Evolutionary conservation across 768 basidiomycete species (phyloP).

Genomic region (Leccinum sublutescens): DNA sequence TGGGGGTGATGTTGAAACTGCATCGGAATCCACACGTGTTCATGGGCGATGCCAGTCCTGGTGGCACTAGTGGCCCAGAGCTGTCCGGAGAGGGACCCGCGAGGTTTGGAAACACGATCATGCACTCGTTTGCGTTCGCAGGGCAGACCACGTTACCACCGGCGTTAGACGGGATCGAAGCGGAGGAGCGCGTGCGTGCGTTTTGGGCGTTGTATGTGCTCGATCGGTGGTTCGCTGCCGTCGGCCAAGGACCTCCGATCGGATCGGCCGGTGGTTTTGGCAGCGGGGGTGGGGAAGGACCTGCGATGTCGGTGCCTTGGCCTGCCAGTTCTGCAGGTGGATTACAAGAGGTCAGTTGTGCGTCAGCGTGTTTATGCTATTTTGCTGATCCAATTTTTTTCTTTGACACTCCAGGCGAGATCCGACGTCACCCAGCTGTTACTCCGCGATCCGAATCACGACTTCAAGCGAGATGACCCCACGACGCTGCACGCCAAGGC

Average conservation of each 20-base stretch:
- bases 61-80: constrained; percentile 1
- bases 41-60: neutral
- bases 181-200: constrained; percentile 37
- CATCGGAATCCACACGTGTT: constrained; percentile 33
- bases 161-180: constrained; percentile 33
- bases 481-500: constrained; percentile 25
- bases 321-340: constrained; percentile 25
- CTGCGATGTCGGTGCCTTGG: constrained; percentile 41
- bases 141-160: constrained; percentile 28
- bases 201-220: constrained; percentile 39
- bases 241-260: constrained; percentile 23
- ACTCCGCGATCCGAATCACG: constrained; percentile 14
- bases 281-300: neutral
- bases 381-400: neutral
- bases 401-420: neutral
- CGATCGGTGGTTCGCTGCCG: constrained; percentile 34
- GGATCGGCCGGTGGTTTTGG: constrained; percentile 30
- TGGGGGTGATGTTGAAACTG: constrained; percentile 47
- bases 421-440: constrained; percentile 16
- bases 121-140: constrained; percentile 9
- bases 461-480: constrained; percentile 7
- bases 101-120: neutral
- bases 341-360: constrained; percentile 10
- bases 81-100: neutral
- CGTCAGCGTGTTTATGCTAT: neutral